Evolutionary conservation across 176 grass and related monocot genomes (phyloP), one percentile per base, ranked within the genome.

Genomic region (Echinochloa phyllopogon): DNA sequence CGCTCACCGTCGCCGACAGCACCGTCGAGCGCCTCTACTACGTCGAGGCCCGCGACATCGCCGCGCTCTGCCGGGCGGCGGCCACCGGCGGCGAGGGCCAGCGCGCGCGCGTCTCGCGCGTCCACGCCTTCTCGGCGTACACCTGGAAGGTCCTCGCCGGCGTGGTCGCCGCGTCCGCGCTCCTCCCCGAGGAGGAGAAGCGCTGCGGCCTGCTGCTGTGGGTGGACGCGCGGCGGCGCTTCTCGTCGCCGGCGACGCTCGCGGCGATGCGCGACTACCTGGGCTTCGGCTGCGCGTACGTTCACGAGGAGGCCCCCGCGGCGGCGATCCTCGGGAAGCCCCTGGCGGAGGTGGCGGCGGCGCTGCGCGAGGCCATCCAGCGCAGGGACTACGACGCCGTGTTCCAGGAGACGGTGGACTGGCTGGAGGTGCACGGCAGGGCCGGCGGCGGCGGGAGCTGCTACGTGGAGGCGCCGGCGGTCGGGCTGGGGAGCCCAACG

Each of bases 401-500:
- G 5, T 41, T 4, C 40, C 40, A 41, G 40, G 6, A 41, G 4
- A 41, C 40, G 5, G 40, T 41, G 40, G 40, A 6, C 6, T 41
- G 40, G 40, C 5, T 41, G 40, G 40, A 41, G 40, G 40, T 41
- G 40, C 40, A 41, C n/a, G n/a, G n/a, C 40, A 41, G 6, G 6
- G 17, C 20, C 5, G n/a, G n/a, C n/a, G n/a, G n/a, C n/a, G n/a
- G n/a, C n/a, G 76, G 68, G 10, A 82, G 55, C 65, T 88, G 55
- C 65, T 88, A 72, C 69, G 49, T 45, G 5, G 82, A 91, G 79
- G 63, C 49, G 62, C 41, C 87, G 33, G 53, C 75, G 4, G n/a
- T 91, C 33, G 89, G 85, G 39, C 67, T 91, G 12, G 85, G 89
- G 4, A 74, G 69, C 55, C 89, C 89, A 10, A 77, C 81, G 47